A percentile compares a stretch with the other conserved stretches of the same genome.
Conservation (phyloP, 2,329 filamentous ascomycete genomes). For the Talaromyces verruculosus region DNA sequence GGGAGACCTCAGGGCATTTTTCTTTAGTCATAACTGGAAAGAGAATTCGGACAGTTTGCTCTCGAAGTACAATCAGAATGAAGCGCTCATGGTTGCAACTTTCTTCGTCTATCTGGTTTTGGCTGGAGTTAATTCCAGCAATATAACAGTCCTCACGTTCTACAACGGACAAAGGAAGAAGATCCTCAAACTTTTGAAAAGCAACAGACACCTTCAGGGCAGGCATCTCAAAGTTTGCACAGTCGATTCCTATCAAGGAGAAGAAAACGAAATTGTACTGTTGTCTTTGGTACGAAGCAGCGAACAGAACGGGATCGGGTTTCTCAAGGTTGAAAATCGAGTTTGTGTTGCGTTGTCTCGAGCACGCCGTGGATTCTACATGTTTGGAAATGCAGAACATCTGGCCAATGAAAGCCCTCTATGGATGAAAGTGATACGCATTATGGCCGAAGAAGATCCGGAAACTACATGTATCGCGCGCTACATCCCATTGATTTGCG, state of each 20-base stretch:
- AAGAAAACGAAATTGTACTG: conserved; percentile 82
- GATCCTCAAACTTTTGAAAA: conserved; percentile 53
- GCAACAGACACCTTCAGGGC: conserved; percentile 47
- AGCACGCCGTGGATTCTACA: conserved; percentile 74
- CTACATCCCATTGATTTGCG: conserved; percentile 64
- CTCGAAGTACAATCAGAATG: conserved; percentile 67
- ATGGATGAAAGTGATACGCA: conserved; percentile 53
- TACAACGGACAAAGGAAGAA: conserved; percentile 79
- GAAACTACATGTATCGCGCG: conserved; percentile 44
- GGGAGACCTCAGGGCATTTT: conserved; percentile 60
- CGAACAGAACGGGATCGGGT: conserved; percentile 61
- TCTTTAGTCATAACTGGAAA: conserved; percentile 64
- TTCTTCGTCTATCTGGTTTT: conserved; percentile 71
- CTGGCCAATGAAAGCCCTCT: conserved; percentile 48
- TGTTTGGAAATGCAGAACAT: conserved; percentile 73
- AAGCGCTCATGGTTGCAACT: conserved; percentile 72
- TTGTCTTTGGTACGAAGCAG: conserved; percentile 79
- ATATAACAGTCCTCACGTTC: conserved; percentile 81
- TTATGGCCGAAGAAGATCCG: conserved; percentile 36
- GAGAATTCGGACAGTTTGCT: conserved; percentile 64
- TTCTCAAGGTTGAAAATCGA: conserved; percentile 65
- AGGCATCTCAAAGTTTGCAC: conserved; percentile 65
- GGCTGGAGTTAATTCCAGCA: conserved; percentile 59
- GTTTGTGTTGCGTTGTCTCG: conserved; percentile 66
- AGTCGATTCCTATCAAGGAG: conserved; percentile 86